A percentile compares a stretch with the other conserved stretches of the same genome.
These are phyloP conservation scores for Isochrysis galbana DNA, from an alignment of 78 protist species.

Conservation along the genomic window DNA sequence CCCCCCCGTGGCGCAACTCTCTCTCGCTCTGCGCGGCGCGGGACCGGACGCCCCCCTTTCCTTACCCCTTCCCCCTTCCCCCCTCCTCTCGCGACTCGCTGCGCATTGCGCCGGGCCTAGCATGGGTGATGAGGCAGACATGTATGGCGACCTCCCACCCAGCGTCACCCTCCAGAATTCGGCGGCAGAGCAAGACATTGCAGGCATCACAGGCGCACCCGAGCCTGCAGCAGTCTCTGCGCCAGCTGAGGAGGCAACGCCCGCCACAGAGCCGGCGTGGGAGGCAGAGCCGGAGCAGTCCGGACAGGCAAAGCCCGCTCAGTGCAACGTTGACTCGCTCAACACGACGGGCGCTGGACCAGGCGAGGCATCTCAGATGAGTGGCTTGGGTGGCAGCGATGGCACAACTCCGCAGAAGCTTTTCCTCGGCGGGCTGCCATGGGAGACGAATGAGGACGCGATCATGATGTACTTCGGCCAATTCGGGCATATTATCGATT, in stretches of 20 bases:
- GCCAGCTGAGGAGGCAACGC: background rate
- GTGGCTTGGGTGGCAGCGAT: no score
- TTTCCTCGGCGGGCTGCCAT: background rate
- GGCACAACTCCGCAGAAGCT: constrained; percentile 1
- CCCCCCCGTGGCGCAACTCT: no score
- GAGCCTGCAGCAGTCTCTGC: background rate
- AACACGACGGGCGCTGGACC: no score
- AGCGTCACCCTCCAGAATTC: background rate
- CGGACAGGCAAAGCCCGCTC: background rate
- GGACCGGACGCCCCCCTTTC: no score
- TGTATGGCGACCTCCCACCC: background rate
- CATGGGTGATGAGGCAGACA: background rate
- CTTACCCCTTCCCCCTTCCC: no score
- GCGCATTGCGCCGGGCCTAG: no score
- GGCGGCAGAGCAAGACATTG: background rate
- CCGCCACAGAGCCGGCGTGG: background rate
- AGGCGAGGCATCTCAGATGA: no score
- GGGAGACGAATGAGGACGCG: background rate
- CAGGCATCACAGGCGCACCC: background rate
- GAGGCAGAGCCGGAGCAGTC: background rate
- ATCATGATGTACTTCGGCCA: background rate
- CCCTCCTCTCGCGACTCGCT: no score
- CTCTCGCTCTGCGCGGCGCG: no score
- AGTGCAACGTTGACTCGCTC: background rate
- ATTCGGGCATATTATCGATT: background rate